A percentile compares a stretch with the other conserved stretches of the same genome.
Conservation (phyloP, 2,329 filamentous ascomycete genomes). For the Penicillium sp. region DNA sequence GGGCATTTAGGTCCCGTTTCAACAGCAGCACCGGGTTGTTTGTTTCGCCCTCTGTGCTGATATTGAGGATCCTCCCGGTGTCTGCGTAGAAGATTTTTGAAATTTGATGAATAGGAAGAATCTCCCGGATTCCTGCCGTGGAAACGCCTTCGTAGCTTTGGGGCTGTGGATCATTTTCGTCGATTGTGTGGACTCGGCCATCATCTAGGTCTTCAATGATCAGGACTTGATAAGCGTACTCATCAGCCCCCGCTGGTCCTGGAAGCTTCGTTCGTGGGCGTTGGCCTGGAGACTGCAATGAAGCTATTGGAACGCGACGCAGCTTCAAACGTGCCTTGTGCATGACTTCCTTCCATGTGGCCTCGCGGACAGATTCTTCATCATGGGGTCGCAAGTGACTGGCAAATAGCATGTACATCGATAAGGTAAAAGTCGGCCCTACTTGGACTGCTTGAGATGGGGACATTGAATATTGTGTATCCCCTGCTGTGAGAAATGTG, state of each 20-base stretch:
- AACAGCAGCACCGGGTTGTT: slow-evolving; percentile 72
- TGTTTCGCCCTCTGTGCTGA: slow-evolving; percentile 64
- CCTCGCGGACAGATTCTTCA: slow-evolving; percentile 58
- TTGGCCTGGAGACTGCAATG: slow-evolving; percentile 30
- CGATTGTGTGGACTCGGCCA: slow-evolving; percentile 63
- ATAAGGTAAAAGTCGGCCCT: slow-evolving; percentile 80
- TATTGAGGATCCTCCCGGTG: slow-evolving; percentile 84
- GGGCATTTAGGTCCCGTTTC: slow-evolving; percentile 66
- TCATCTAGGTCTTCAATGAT: slow-evolving; percentile 80
- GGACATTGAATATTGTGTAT: slow-evolving; percentile 72
- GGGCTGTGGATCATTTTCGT: slow-evolving; percentile 57
- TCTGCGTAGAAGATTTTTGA: slow-evolving; percentile 93
- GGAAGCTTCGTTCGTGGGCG: slow-evolving; percentile 25
- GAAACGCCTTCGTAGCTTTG: slow-evolving; percentile 59
- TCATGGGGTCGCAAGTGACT: slow-evolving; percentile 65
- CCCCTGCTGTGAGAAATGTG: slow-evolving; percentile 81
- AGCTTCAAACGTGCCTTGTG: slow-evolving; percentile 88
- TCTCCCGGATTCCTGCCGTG: slow-evolving; percentile 63
- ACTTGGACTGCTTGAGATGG: slow-evolving; percentile 69
- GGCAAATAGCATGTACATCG: slow-evolving; percentile 91
- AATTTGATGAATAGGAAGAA: slow-evolving; percentile 68
- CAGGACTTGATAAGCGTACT: slow-evolving; percentile 77
- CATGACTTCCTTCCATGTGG: slow-evolving; percentile 93
- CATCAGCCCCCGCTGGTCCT: slow-evolving; percentile 49
- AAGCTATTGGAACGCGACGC: slow-evolving; percentile 63